Conservation (phyloP, 352 stramenopile genomes). For the Paralagenidium karlingii region DNA sequence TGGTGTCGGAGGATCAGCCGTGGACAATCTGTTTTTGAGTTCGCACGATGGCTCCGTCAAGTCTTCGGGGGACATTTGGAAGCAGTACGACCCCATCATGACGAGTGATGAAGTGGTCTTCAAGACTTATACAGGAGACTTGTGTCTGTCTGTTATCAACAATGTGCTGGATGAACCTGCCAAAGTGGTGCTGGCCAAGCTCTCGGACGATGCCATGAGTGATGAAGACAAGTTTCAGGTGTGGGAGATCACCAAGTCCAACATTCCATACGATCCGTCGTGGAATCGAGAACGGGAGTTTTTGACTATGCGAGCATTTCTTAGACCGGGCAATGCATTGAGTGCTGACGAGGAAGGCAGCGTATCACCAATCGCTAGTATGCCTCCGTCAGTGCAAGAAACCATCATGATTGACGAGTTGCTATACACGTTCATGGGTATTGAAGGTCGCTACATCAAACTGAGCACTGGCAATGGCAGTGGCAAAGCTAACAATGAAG, state of each 20-base stretch:
- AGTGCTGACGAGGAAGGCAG: no score
- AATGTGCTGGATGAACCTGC: conserved; percentile 5
- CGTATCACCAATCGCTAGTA: conserved; percentile 19
- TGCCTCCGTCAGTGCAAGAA: conserved; percentile 65
- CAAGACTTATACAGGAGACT: conserved; percentile 44
- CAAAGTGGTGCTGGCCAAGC: conserved; percentile 25
- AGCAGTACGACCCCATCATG: conserved; percentile 39
- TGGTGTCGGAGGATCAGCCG: not conserved
- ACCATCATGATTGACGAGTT: conserved; percentile 75
- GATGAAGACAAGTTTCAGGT: conserved; percentile 25
- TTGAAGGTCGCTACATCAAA: conserved; percentile 77
- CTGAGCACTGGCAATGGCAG: conserved; percentile 11
- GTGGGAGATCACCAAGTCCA: conserved; percentile 81
- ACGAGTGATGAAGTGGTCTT: conserved; percentile 69
- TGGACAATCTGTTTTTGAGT: no score
- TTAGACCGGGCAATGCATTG: no score
- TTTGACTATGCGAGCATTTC: conserved; percentile 53
- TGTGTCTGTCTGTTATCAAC: conserved; percentile 27
- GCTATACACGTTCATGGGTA: conserved; percentile 64
- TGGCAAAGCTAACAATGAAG: conserved; percentile 8
- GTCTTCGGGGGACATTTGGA: conserved; percentile 26
- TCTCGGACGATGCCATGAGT: conserved; percentile 26
- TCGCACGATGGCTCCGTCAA: no score
- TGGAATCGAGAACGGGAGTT: conserved; percentile 78
- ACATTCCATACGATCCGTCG: conserved; percentile 69